Base-by-base conservation (phyloP, 1,284 basidiomycete genomes). In the Cutaneotrichosporon cutaneum region DNA sequence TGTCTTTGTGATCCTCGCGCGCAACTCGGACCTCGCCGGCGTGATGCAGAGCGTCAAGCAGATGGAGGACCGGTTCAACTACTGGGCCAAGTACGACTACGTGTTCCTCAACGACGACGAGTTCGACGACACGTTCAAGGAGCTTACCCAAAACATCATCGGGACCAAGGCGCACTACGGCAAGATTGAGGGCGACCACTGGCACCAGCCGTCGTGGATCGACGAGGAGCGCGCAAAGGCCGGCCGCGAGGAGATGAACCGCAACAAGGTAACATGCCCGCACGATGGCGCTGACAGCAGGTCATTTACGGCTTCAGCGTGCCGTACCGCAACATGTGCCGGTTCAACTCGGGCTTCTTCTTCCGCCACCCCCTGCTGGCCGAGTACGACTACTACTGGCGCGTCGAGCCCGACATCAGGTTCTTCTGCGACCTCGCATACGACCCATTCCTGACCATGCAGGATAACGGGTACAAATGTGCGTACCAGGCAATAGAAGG, bases 321-420 rank as follows among this genome's bases (percentile, higher is more conserved):
- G 26, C 81, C 82, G 4, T 84, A 84, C 65, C 74, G 83, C 22
- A 82, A 83, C 70, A 82, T 95, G 92, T 96, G 94, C 75, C 87
- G 95, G 22, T 97, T 88, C 82, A 93, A 96, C 78, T 92, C 90
- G 59, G 93, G 93, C 36, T 92, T 86, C 79, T 90, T 92, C 80
- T 92, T 86, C 80, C 82, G 84, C 45, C 90, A 94, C 70, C 86
- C 87, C 66, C 81, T 94, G 14, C 81, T 94, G 45, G 85, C 87
- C 65, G 82, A 87, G 58, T 94, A 90, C 80, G 89, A 87, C 72
- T 97, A 94, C 80, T 97, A 97, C 80, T 97, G 94, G 94, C 87
- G 88, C 72, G 86, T 92, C 76, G 84, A 86, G 83, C 33, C 44
- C 14, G 30, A 39, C 16, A 50, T 63, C 56, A 44, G 16, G 51